Conservation (phyloP, 2,329 filamentous ascomycete genomes). For the Fusarium longipes region DNA sequence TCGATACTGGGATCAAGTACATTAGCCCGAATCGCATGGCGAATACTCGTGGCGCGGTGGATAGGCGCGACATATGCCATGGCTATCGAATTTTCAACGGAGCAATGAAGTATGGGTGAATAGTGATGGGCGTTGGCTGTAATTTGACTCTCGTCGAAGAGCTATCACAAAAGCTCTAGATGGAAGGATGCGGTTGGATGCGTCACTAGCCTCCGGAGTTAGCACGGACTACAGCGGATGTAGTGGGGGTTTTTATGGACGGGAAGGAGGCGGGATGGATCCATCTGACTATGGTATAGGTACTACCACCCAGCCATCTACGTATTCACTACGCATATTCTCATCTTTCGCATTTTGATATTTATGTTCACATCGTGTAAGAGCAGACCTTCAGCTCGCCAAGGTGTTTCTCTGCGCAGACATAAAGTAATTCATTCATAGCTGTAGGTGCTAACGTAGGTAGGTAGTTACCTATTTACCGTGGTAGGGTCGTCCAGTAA, state of each 20-base stretch:
- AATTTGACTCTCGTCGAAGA: slow-evolving; percentile 40
- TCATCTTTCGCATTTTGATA: background rate
- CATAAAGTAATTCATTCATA: background rate
- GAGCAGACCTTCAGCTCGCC: background rate
- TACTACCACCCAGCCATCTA: background rate
- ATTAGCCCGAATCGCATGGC: slow-evolving; percentile 84
- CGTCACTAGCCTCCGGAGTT: slow-evolving; percentile 46
- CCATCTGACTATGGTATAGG: too few relatives aligned
- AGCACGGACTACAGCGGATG: slow-evolving; percentile 38
- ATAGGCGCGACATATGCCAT: slow-evolving; percentile 98
- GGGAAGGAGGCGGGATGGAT: slow-evolving; percentile 2
- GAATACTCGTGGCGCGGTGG: slow-evolving; percentile 89
- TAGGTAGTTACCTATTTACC: too few relatives aligned
- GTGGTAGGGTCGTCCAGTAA: too few relatives aligned
- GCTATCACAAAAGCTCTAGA: slow-evolving; percentile 46
- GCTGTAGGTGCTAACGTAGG: too few relatives aligned
- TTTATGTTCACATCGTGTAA: background rate
- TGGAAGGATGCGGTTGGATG: slow-evolving; percentile 14
- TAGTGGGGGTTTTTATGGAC: slow-evolving; percentile 36
- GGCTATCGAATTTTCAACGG: slow-evolving; percentile 23
- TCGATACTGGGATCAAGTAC: slow-evolving; percentile 80
- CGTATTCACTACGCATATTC: background rate
- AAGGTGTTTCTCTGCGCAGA: too few relatives aligned
- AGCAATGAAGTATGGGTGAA: background rate
- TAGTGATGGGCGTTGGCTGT: slow-evolving; percentile 10